Evolutionary conservation across 768 basidiomycete species (phyloP), one percentile per base, ranked within the genome.

Genomic region (Trametes meyenii): DNA sequence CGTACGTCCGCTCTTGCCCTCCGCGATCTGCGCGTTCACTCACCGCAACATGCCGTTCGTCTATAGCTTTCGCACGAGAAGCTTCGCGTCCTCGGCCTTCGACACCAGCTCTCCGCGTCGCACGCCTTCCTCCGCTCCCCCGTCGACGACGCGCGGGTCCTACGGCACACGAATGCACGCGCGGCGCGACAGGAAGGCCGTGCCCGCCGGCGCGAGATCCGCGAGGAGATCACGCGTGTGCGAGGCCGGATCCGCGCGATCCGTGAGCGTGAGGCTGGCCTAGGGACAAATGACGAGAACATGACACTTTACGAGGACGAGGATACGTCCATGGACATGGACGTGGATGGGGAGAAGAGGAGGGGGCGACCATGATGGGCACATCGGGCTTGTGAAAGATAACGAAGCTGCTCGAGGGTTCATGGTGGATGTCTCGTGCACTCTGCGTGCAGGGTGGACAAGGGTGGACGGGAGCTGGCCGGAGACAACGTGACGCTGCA

Each of bases 31-130:
- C 16, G 12, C 26, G 14, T 11, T 53, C 21, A 7, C 52, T 50
- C 3, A 52, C 40, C 40, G 11, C 38, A 23, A 40, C 23, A 14
- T 48, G 10, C 29, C n/a, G 29, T 35, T 12, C 43, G 16, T 38
- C 4, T 12, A 6, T 46, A 66, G 65, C 42, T 64, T 36, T 67
- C 66, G 23, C 54, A 67, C 45, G 62, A 67, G 60, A 67, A 62
- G 48, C 54, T 62, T 16, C 60, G 49, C 50, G 43, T 64, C n/a
- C 57, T 61, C 40, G 21, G 26, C 10, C 57, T 67, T 7, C 62
- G 56, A 38, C 29, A 40, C 2, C 52, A 60, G 33, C 52, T 67
- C 17, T 40, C 55, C 46, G 24, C 36, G 13, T 49, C 44, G 16
- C 56, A 40, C 43, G n/a, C 50, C 10, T 24, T 21, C 48, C 62